Evolutionary conservation across 129 eudicot species (phyloP), one percentile per base, ranked within the genome.

Genomic region (Saussurea involucrata): DNA sequence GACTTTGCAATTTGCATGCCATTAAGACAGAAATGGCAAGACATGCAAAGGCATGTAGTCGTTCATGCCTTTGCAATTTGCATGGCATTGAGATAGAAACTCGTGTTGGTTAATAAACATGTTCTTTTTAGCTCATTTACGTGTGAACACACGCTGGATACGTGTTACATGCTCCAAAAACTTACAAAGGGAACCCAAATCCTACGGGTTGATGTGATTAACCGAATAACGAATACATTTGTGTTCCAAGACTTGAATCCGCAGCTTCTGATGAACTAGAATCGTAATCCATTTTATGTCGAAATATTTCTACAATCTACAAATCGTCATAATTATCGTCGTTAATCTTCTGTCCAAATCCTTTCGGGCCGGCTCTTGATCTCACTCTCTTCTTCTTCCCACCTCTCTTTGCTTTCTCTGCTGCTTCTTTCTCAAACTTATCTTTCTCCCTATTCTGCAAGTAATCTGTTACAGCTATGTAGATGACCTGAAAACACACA

Each of bases 391-490:
- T 84, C 60, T 89, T 92, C 80, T 80, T 89, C 11, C 90, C 77
- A 27, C 86, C 71, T 49, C 75, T 87, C 87, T 90, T 90, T 76
- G 85, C 88, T 77, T 83, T 86, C 44, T 84, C 89, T 32, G 86
- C 92, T 63, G 85, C 97, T 82, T 92, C 90, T 72, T 87, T 92
- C 85, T 83, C 90, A 80, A 87, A 83, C 72, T 82, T 92, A 1
- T 92, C 97, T 58, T 69, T 78, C 78, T 92, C 97, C 83, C 92
- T 89, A 33, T 92, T 92, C 80, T 77, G 86, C 82, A 92, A 75
- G 87, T 81, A 92, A 78, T 92, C 95, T 22, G 97, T 83, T 73
- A 92, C 95, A n/a, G 78, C 97, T 57, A 92, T 85, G 78, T 92
- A 92, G 75, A 89, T 82, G 42, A 92, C 97, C 97, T 92, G 89